Conservation (phyloP, 805 yeast species). For the Kockiozyma suomiensis region DNA sequence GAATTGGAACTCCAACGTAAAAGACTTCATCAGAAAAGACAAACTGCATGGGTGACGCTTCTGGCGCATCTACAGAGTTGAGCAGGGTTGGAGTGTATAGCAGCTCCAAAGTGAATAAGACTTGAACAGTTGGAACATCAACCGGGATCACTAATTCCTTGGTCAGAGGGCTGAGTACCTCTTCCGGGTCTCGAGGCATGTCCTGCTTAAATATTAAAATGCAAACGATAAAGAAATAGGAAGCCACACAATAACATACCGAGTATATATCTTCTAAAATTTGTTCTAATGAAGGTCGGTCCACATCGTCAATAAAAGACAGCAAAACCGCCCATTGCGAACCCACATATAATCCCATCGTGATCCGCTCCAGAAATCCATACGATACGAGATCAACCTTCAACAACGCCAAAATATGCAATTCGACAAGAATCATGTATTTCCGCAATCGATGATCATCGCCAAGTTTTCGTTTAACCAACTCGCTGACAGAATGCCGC, state of each 20-base stretch:
- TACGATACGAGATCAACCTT: conserved; percentile 18
- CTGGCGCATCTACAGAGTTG: not conserved
- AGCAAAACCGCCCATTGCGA: conserved; percentile 19
- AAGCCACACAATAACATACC: not conserved
- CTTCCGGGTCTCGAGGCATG: conserved; percentile 29
- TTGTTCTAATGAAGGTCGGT: conserved; percentile 9
- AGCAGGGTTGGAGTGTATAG: conserved; percentile 2
- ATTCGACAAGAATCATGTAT: conserved; percentile 12
- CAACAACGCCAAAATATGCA: conserved; percentile 14
- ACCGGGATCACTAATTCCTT: conserved; percentile 55
- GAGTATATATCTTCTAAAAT: conserved; percentile 3
- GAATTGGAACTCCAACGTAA: conserved; percentile 67
- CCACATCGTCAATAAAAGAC: conserved; percentile 11
- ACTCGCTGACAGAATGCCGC: conserved; percentile 31
- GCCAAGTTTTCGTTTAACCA: conserved; percentile 14
- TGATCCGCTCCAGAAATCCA: conserved; percentile 22
- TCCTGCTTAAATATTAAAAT: not conserved
- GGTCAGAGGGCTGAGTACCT: conserved; percentile 23
- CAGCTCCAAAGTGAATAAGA: conserved; percentile 61
- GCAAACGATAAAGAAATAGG: not conserved
- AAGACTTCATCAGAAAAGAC: conserved; percentile 46
- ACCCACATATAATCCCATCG: conserved; percentile 12
- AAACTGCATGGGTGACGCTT: conserved; percentile 5
- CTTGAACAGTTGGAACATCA: conserved; percentile 61
- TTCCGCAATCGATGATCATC: not conserved